Percentiles rank a stretch among this genome's conserved stretches.
Conservation (phyloP, 2,329 filamentous ascomycete genomes). For the Thielaviopsis euricoi region DNA sequence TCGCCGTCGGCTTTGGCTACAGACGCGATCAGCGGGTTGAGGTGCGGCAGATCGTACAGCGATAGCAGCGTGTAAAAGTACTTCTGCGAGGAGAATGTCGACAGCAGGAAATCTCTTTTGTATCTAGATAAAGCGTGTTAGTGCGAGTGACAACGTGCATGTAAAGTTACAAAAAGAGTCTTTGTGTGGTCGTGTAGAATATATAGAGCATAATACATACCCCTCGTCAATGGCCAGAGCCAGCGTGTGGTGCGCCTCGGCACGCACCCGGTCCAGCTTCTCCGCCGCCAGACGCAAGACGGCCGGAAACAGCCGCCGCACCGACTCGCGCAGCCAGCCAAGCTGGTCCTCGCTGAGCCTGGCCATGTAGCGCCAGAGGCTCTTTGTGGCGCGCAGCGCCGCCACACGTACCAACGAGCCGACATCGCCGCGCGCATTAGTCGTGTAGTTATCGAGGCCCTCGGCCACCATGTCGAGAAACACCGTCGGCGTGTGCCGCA, state of each 20-base stretch:
- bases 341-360: slow-evolving; percentile 12
- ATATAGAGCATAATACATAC: slow-evolving; percentile 21
- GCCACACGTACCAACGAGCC: slow-evolving; percentile 73
- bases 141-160: background rate
- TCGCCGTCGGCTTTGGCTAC: slow-evolving; percentile 19
- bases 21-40: slow-evolving; percentile 22
- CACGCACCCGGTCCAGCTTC: slow-evolving; percentile 75
- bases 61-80: slow-evolving; percentile 42
- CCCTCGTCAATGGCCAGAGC: slow-evolving; percentile 25
- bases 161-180: background rate
- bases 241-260: slow-evolving; percentile 42
- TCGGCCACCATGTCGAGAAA: slow-evolving; percentile 33
- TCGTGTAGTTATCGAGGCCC: slow-evolving; percentile 77
- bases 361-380: slow-evolving; percentile 32
- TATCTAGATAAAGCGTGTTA: slow-evolving; percentile 18
- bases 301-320: slow-evolving; percentile 28
- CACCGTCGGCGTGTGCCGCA: slow-evolving; percentile 23
- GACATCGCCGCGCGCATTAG: slow-evolving; percentile 74
- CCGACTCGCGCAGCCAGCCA: slow-evolving; percentile 17
- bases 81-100: slow-evolving; percentile 38
- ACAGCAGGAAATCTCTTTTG: slow-evolving; percentile 19
- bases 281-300: slow-evolving; percentile 61
- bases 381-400: slow-evolving; percentile 59
- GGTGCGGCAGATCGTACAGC: slow-evolving; percentile 22
- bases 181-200: too few relatives aligned